Percentiles rank a stretch among this genome's conserved stretches.
Evolutionary conservation across 192 early-diverging fungal species (phyloP).

Genomic region (Mortierella claussenii): DNA sequence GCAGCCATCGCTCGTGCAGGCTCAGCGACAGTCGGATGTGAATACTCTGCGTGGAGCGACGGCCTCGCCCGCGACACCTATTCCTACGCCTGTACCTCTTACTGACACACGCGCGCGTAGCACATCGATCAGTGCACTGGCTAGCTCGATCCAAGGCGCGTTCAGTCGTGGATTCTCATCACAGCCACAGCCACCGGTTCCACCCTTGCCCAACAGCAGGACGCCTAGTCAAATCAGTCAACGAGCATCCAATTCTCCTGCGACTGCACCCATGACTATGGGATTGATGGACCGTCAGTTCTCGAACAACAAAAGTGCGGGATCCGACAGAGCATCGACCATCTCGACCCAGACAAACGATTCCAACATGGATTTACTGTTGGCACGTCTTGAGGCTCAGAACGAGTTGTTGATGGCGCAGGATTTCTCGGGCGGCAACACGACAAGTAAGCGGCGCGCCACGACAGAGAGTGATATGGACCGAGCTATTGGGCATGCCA

Average conservation of each 20-base stretch:
- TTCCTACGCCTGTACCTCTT: conserved; percentile 10
- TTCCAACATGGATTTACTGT: conserved; percentile 70
- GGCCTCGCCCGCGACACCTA: too few relatives aligned
- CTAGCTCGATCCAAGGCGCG: conserved; percentile 28
- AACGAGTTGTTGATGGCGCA: conserved; percentile 71
- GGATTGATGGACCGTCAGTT: conserved; percentile 17
- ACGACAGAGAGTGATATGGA: conserved; percentile 60
- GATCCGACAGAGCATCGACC: conserved; percentile 47
- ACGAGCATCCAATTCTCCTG: conserved; percentile 17
- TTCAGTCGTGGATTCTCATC: conserved; percentile 33
- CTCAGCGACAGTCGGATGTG: conserved; percentile 4
- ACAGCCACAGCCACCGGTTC: conserved; percentile 20
- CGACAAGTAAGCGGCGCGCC: conserved; percentile 63
- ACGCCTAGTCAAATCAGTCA: conserved; percentile 37
- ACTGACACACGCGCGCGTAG: conserved; percentile 29
- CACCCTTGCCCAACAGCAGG: conserved; percentile 40
- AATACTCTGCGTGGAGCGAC: too few relatives aligned
- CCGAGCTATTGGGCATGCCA: conserved; percentile 54
- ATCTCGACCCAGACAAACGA: conserved; percentile 50
- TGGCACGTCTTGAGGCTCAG: conserved; percentile 74
- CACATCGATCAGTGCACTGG: conserved; percentile 40
- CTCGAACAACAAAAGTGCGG: conserved; percentile 20
- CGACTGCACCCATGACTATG: too few relatives aligned
- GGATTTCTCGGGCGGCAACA: too few relatives aligned
- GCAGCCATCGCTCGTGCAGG: conserved; percentile 6